Evolutionary conservation across 768 basidiomycete genomes (phyloP), one percentile per base, ranked within the genome.

Genomic region (Leccinellum rugosiceps): DNA sequence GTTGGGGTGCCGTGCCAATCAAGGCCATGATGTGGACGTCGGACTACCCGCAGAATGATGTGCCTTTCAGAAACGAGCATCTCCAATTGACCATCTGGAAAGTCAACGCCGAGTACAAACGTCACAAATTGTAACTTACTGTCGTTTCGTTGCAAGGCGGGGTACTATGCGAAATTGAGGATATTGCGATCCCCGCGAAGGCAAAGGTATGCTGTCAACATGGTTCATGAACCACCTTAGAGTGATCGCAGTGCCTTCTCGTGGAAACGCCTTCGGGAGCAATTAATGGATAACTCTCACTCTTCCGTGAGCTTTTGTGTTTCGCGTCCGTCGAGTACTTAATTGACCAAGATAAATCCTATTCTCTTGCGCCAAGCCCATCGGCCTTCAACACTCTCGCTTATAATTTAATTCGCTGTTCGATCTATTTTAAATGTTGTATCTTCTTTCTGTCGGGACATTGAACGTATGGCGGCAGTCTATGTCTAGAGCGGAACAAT

Each of bases 121-220:
- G 85, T 43, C 41, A 43, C 80, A 64, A 85, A 86, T 71, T 84
- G 87, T 53, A 77, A 62, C 84, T 81, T 45, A 83, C 87, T 87
- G 69, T 84, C 88, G 65, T 88, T 83, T 51, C 87, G 80, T 49
- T 87, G 85, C 58, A 87, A 77, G 3, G 73, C 64, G 52, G 80
- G 75, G 73, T 83, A 89, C 3, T 79, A 70, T 11, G 79, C 74
- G 44, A 84, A 66, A 65, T 77, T 76, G 43, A 87, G 82, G 30
- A 88, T 78, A 49, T 81, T 69, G 15, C 78, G 78, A 53, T 70
- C 72, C 65, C 85, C 82, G 50, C 86, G 83, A 50, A 86, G 82
- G 50, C 86, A 83, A 50, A 86, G 79, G 60, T 80, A 79, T 10
- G 86, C 86, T 69, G 88, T 85, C 50, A 67, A 70, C n/a, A 55